These are phyloP conservation scores for Medicago ruthenica DNA, from an alignment of 306 rosid species.

Conservation along the genomic window DNA sequence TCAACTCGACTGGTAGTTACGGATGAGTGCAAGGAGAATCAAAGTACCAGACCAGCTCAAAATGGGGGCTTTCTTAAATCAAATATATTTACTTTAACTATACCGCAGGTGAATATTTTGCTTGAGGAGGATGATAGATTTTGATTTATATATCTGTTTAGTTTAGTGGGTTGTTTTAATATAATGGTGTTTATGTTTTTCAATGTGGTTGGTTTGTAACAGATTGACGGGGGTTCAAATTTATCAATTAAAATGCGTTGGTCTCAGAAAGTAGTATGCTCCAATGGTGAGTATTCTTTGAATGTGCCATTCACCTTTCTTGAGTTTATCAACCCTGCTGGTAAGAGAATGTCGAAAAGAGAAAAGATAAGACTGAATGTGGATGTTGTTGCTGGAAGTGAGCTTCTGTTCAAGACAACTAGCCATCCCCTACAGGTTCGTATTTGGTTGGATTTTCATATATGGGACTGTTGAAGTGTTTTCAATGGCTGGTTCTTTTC, in stretches of 20 bases:
- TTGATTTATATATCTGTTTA: slow-evolving; percentile 4
- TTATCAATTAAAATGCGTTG: slow-evolving; percentile 74
- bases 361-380: slow-evolving; percentile 77
- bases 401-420: slow-evolving; percentile 64
- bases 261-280: slow-evolving; percentile 72
- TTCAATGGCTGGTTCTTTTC: no score
- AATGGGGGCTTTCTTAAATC: slow-evolving; percentile 66
- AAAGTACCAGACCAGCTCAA: slow-evolving; percentile 38
- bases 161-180: no score
- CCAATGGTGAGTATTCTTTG: slow-evolving; percentile 59
- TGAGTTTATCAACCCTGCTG: slow-evolving; percentile 72
- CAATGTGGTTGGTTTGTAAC: slow-evolving; percentile 30
- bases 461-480: not conserved
- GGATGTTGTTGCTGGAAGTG: slow-evolving; percentile 68
- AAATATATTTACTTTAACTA: slow-evolving; percentile 64
- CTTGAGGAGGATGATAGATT: not conserved
- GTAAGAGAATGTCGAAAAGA: slow-evolving; percentile 63
- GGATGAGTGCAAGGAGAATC: slow-evolving; percentile 41
- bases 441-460: slow-evolving; percentile 11
- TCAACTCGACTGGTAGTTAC: slow-evolving; percentile 57
- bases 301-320: slow-evolving; percentile 81
- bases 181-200: slow-evolving; percentile 15
- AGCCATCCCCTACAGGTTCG: slow-evolving; percentile 88
- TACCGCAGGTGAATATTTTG: slow-evolving; percentile 63
- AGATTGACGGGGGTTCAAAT: slow-evolving; percentile 88